Conservation (phyloP, 306 rosid species). For the Arachis hypogaea region DNA sequence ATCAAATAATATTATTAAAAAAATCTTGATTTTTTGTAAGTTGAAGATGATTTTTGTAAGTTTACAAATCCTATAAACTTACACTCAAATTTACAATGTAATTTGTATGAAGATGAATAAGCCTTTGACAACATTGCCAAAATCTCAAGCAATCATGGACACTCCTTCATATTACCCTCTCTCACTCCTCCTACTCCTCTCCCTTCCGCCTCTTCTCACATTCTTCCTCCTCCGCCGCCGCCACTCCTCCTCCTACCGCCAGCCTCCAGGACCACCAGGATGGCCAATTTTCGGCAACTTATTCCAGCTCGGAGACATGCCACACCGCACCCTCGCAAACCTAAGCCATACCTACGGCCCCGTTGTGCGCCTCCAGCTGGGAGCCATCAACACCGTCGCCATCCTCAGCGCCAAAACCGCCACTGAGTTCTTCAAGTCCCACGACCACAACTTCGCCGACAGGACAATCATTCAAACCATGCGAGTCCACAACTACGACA, state of each 20-base stretch:
- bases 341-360: conserved; percentile 50
- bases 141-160: conserved; percentile 1
- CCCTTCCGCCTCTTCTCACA: conserved; percentile 17
- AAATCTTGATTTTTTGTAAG: too few species aligned
- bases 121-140: not conserved
- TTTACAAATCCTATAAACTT: too few species aligned
- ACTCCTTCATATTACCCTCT: not conserved
- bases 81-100: too few species aligned
- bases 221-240: conserved; percentile 10
- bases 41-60: too few species aligned
- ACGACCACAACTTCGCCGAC: conserved; percentile 60
- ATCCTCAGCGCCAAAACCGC: conserved; percentile 57
- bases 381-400: conserved; percentile 61
- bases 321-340: conserved; percentile 52
- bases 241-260: conserved; percentile 18
- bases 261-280: conserved; percentile 68
- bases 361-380: conserved; percentile 61
- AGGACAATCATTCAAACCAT: conserved; percentile 54
- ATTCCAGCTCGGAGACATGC: conserved; percentile 68
- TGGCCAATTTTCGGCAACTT: conserved; percentile 76
- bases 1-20: too few species aligned
- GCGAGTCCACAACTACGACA: conserved; percentile 55
- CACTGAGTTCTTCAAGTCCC: conserved; percentile 54
- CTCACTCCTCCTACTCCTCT: conserved; percentile 24
- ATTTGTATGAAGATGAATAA: too few species aligned